Evolutionary conservation across 306 rosid genomes (phyloP).

Genomic region (Hippophae rhamnoides): DNA sequence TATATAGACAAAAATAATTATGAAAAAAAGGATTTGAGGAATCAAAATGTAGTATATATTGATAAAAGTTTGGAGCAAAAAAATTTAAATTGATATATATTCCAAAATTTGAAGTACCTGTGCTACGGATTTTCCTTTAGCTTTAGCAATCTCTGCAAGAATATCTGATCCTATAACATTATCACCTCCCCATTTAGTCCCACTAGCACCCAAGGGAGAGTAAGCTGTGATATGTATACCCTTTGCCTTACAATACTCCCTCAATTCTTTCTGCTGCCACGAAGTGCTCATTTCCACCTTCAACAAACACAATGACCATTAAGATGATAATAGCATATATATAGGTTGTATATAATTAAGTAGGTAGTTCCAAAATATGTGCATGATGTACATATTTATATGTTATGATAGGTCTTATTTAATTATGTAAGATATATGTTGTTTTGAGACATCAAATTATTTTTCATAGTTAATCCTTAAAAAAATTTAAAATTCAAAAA

Average conservation of each 20-base stretch:
- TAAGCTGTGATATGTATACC: constrained; percentile 39
- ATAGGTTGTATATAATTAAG: no score
- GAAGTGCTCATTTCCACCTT: constrained; percentile 48
- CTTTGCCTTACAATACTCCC: constrained; percentile 33
- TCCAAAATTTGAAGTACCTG: not conserved
- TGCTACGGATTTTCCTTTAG: not conserved
- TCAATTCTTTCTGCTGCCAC: constrained; percentile 39
- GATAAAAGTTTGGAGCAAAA: not conserved
- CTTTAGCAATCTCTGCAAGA: constrained; percentile 25
- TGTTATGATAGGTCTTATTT: no score
- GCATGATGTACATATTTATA: no score
- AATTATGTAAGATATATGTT: no score
- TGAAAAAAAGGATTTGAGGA: no score
- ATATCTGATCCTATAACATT: constrained; percentile 22
- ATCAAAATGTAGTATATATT: no score
- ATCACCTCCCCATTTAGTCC: constrained; percentile 25
- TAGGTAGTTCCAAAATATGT: no score
- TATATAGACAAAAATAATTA: no score
- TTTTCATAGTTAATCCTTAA: no score
- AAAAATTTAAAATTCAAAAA: no score
- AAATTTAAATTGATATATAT: not conserved
- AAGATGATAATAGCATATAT: no score
- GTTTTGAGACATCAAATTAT: no score
- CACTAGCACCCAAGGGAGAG: constrained; percentile 37
- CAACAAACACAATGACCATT: not conserved